phyloP scores from a whole-genome alignment of 2,329 filamentous ascomycete species.

The Phialocephala sp. region DNA sequence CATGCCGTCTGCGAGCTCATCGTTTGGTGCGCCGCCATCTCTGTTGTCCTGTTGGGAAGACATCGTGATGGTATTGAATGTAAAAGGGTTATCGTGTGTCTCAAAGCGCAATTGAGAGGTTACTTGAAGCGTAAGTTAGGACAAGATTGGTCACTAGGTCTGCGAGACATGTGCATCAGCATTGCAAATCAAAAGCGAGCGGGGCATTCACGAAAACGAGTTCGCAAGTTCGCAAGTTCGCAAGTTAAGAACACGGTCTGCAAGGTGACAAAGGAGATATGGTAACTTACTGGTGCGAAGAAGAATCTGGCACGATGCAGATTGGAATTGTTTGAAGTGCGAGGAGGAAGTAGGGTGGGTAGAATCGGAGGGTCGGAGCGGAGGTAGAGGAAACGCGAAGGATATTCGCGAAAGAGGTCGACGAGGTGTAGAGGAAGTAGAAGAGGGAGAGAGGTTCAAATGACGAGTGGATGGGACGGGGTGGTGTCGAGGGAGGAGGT shows the following conservation, averaged over 20 bases:
- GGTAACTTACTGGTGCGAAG: neutral
- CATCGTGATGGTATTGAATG: slow-evolving; percentile 34
- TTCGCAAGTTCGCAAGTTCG: neutral
- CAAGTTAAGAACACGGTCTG: neutral
- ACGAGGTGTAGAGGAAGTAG: slow-evolving; percentile 27
- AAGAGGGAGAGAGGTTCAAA: slow-evolving; percentile 4
- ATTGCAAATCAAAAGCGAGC: neutral
- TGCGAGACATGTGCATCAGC: slow-evolving; percentile 8
- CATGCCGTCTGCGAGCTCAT: slow-evolving; percentile 64
- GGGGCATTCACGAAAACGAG: neutral
- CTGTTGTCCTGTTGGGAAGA: slow-evolving; percentile 41
- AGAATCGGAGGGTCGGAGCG: slow-evolving; percentile 24
- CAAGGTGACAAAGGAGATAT: neutral
- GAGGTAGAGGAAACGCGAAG: slow-evolving; percentile 26
- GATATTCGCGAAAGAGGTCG: slow-evolving; percentile 9
- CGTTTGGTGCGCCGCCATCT: slow-evolving; percentile 41
- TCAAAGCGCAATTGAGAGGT: slow-evolving; percentile 13
- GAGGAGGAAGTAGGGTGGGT: slow-evolving; percentile 18
- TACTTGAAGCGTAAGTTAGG: slow-evolving; percentile 8
- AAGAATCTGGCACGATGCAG: slow-evolving; percentile 9
- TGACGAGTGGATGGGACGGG: slow-evolving; percentile 22
- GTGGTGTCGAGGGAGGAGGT: slow-evolving; percentile 30
- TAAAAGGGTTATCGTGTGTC: slow-evolving; percentile 2
- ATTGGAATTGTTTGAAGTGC: slow-evolving; percentile 17
- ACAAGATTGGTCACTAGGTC: slow-evolving; percentile 13